A percentile compares a stretch with the other conserved stretches of the same genome.
These are phyloP conservation scores for Ensete ventricosum DNA, from an alignment of 176 grass and related monocot genomes.

Conservation along the genomic window DNA sequence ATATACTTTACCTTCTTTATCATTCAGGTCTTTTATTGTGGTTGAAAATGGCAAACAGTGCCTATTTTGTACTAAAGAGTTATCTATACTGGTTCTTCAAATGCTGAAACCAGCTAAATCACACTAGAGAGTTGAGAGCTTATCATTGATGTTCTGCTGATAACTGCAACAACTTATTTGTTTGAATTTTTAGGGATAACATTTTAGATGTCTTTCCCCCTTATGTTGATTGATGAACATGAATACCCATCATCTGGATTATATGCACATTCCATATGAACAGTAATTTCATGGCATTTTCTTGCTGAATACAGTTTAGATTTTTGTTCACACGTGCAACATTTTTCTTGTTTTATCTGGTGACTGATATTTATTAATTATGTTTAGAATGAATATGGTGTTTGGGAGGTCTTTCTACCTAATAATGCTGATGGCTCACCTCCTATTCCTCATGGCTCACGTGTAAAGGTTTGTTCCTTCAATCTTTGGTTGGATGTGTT, in stretches of 20 bases:
- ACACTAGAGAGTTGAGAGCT: not conserved
- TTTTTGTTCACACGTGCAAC: not conserved
- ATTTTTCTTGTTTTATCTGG: slow-evolving; percentile 17
- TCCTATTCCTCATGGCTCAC: slow-evolving; percentile 78
- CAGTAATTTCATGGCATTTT: not conserved
- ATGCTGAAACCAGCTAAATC: not conserved
- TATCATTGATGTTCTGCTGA: slow-evolving; percentile 4
- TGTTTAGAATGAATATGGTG: slow-evolving; percentile 75
- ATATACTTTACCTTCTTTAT: not conserved
- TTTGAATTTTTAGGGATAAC: not conserved
- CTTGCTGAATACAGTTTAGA: not conserved
- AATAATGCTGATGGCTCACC: slow-evolving; percentile 79
- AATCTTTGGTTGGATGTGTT: not conserved
- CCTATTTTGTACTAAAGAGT: not conserved
- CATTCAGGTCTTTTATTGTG: not conserved
- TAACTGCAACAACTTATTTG: too few species aligned
- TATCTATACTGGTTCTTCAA: not conserved
- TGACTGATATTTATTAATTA: slow-evolving; percentile 16
- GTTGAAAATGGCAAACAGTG: too few species aligned
- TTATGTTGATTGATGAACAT: not conserved
- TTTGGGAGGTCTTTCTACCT: slow-evolving; percentile 90
- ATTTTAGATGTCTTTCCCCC: not conserved
- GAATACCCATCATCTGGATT: too few species aligned
- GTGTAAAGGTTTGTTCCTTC: slow-evolving; percentile 52
- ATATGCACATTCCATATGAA: not conserved